A percentile compares a stretch with the other conserved stretches of the same genome.
phyloP scores from a whole-genome alignment of 306 rosid genomes.

The Hylodesmum podocarpum region DNA sequence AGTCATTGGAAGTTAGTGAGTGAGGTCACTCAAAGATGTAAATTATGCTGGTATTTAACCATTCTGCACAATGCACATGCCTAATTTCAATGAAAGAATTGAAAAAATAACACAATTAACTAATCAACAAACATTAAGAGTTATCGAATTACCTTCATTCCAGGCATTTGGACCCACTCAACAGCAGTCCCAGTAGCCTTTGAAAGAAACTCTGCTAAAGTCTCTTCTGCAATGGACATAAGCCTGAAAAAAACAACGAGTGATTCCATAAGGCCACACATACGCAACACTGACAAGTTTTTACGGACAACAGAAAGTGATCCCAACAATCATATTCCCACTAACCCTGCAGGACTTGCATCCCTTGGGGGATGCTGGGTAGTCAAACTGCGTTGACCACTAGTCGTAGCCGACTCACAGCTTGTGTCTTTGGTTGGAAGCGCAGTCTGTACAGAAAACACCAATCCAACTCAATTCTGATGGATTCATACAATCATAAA shows the following conservation, averaged over 20 bases:
- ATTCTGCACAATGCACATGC: not conserved
- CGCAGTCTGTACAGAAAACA: constrained; percentile 53
- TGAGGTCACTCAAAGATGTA: not conserved
- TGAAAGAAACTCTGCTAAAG: constrained; percentile 99
- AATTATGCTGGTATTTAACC: not conserved
- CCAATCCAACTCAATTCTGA: constrained; percentile 19
- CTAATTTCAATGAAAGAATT: not conserved
- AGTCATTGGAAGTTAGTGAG: not conserved
- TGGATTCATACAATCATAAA: not conserved
- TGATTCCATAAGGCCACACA: constrained; percentile 44
- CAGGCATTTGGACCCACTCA: constrained; percentile 99
- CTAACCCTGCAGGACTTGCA: constrained; percentile 99
- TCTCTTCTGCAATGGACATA: constrained; percentile 99
- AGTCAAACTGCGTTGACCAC: constrained; percentile 93
- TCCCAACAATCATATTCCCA: constrained; percentile 57
- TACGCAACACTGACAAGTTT: constrained; percentile 33
- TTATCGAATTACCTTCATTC: constrained; percentile 83
- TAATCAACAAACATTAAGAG: not conserved
- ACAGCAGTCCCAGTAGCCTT: constrained; percentile 99
- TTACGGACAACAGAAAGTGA: constrained; percentile 48
- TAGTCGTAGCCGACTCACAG: constrained; percentile 91
- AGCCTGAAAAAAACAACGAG: constrained; percentile 57
- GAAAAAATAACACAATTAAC: constrained; percentile 2
- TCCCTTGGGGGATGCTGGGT: constrained; percentile 96
- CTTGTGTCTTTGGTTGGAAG: constrained; percentile 93